These are phyloP conservation scores for Achlya hypogyna DNA, from an alignment of 352 stramenopile genomes.

Conservation along the genomic window DNA sequence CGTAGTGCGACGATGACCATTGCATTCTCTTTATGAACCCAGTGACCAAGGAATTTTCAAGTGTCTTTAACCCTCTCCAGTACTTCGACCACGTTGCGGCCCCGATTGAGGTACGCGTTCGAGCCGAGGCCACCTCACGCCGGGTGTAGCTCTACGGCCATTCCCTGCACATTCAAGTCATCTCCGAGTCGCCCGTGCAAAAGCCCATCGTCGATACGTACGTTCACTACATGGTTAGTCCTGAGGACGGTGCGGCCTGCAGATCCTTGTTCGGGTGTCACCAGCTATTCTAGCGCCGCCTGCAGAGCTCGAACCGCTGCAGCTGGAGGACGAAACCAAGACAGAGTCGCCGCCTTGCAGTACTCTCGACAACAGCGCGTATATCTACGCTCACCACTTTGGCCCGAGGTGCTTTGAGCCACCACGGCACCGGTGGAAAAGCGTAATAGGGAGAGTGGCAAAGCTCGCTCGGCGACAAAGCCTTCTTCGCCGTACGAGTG, in stretches of 20 bases:
- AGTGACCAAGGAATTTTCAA: not conserved
- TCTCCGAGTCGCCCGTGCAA: slow-evolving; percentile 15
- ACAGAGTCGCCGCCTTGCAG: not conserved
- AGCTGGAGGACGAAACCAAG: not conserved
- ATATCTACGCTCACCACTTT: slow-evolving; percentile 19
- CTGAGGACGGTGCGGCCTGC: not conserved
- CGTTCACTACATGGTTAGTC: not conserved
- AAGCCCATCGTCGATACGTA: slow-evolving; percentile 17
- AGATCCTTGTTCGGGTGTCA: not conserved
- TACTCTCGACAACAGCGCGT: slow-evolving; percentile 17
- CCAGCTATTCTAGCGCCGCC: not conserved
- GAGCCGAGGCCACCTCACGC: not conserved
- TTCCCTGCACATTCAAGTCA: slow-evolving; percentile 18
- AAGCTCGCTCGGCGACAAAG: not conserved
- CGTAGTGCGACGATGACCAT: slow-evolving; percentile 8
- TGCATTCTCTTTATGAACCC: slow-evolving; percentile 18
- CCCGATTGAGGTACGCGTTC: not conserved
- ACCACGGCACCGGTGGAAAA: no score
- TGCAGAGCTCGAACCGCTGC: not conserved
- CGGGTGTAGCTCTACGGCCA: slow-evolving; percentile 9
- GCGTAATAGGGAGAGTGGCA: not conserved
- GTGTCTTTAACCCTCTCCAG: slow-evolving; percentile 8
- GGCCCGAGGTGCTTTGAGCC: not conserved
- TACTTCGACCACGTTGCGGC: slow-evolving; percentile 14
- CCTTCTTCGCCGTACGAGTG: not conserved